Conservation (phyloP, 352 stramenopile genomes). For the Pythium aphanidermatum region DNA sequence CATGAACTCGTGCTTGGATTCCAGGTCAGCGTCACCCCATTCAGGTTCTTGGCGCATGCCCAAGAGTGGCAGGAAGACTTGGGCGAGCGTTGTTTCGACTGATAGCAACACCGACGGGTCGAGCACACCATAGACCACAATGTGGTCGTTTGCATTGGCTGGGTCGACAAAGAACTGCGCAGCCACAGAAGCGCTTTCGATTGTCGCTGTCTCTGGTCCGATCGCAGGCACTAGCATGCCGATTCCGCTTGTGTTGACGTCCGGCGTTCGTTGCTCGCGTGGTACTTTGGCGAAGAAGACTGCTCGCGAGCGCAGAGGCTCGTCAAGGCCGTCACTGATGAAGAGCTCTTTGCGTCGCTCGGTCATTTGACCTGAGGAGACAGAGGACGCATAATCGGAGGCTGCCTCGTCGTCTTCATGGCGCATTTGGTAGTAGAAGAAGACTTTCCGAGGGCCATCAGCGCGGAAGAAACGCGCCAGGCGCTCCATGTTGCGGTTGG, state of each 20-base stretch:
- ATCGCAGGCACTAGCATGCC: not conserved
- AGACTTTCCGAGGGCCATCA: conserved; percentile 62
- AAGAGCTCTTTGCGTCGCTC: conserved; percentile 59
- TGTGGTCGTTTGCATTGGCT: conserved; percentile 60
- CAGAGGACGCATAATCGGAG: conserved; percentile 4
- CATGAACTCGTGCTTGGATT: conserved; percentile 82
- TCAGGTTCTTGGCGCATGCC: conserved; percentile 31
- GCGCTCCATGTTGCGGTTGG: conserved; percentile 74
- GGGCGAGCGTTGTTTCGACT: conserved; percentile 63
- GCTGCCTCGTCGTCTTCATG: conserved; percentile 10
- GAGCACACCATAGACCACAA: conserved; percentile 64
- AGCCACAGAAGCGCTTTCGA: conserved; percentile 12
- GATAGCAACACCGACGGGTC: conserved; percentile 63
- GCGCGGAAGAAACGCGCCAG: conserved; percentile 65
- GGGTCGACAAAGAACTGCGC: conserved; percentile 37
- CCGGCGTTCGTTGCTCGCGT: conserved; percentile 14
- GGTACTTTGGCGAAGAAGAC: conserved; percentile 76
- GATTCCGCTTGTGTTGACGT: not conserved
- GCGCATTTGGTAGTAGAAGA: conserved; percentile 72
- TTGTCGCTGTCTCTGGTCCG: conserved; percentile 12
- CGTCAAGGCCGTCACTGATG: conserved; percentile 69
- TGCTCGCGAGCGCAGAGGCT: conserved; percentile 52
- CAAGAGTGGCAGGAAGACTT: conserved; percentile 65
- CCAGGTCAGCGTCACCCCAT: conserved; percentile 58
- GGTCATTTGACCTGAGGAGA: conserved; percentile 6